A percentile compares a stretch with the other conserved stretches of the same genome.
Conservation (phyloP, 495 filamentous ascomycete genomes). For the Lasiosphaeria ovina region DNA sequence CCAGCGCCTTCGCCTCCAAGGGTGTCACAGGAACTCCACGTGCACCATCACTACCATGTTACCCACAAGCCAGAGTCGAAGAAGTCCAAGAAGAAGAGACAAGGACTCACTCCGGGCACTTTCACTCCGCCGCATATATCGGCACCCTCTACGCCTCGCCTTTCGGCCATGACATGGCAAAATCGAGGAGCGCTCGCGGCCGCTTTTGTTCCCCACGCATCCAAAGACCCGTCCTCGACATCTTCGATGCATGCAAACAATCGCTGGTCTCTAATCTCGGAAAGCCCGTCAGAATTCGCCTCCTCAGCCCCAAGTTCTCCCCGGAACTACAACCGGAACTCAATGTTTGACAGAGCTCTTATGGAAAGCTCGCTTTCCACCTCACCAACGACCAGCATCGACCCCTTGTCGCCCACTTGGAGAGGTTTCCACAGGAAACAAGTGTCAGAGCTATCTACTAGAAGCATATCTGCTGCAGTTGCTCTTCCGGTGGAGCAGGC, state of each 20-base stretch:
- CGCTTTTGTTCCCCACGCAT: slow-evolving; percentile 13
- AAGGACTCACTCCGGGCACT: slow-evolving; percentile 54
- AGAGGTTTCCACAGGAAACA: slow-evolving; percentile 50
- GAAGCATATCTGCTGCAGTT: slow-evolving; percentile 41
- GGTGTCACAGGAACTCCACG: slow-evolving; percentile 75
- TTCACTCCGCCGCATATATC: slow-evolving; percentile 53
- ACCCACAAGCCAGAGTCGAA: slow-evolving; percentile 59
- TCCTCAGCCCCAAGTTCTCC: slow-evolving; percentile 85
- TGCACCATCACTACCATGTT: slow-evolving; percentile 90
- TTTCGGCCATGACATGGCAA: slow-evolving; percentile 22
- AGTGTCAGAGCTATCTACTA: slow-evolving; percentile 52
- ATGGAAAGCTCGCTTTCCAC: slow-evolving; percentile 63
- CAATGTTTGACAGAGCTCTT: slow-evolving; percentile 72
- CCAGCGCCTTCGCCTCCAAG: slow-evolving; percentile 26
- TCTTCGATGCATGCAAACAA: slow-evolving; percentile 51
- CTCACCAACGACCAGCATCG: slow-evolving; percentile 68
- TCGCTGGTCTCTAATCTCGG: slow-evolving; percentile 67
- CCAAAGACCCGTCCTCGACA: slow-evolving; percentile 48
- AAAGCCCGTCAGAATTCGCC: slow-evolving; percentile 57
- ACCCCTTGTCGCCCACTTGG: slow-evolving; percentile 58
- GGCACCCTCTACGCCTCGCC: slow-evolving; percentile 25
- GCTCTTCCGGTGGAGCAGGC: slow-evolving; percentile 22
- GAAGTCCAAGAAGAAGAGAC: slow-evolving; percentile 70
- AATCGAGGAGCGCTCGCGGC: not conserved
- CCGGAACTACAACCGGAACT: slow-evolving; percentile 66